phyloP scores from a whole-genome alignment of 305 asterid species.

The Andrographis paniculata region DNA sequence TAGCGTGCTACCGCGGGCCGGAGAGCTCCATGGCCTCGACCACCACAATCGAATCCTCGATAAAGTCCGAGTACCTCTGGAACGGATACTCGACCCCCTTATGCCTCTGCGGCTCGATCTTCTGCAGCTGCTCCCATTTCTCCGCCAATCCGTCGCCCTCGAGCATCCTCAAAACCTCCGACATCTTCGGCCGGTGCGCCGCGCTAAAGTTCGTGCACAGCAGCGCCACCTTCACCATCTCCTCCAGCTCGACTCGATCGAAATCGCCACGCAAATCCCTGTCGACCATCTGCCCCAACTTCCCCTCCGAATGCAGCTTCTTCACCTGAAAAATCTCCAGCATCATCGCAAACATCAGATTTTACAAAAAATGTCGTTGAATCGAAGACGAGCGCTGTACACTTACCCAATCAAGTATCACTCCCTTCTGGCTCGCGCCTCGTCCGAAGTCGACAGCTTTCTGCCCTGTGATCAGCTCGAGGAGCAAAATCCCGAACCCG shows the following conservation, averaged over 20 bases:
- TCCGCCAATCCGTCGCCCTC: conserved; percentile 90
- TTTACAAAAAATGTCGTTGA: not conserved
- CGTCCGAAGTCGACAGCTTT: conserved; percentile 87
- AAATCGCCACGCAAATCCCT: conserved; percentile 47
- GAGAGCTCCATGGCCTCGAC: conserved; percentile 94
- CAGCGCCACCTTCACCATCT: conserved; percentile 81
- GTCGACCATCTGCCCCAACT: conserved; percentile 64
- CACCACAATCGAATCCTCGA: conserved; percentile 73
- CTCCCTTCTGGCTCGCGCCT: conserved; percentile 75
- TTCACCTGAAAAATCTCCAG: conserved; percentile 43
- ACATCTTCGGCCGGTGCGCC: conserved; percentile 74
- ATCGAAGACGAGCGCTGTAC: not conserved
- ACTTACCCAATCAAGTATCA: conserved; percentile 80
- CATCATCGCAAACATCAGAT: not conserved
- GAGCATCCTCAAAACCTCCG: conserved; percentile 80
- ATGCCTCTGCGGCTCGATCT: conserved; percentile 42
- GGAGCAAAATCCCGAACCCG: conserved; percentile 89
- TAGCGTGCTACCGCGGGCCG: conserved; percentile 65
- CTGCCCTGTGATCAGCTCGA: conserved; percentile 87
- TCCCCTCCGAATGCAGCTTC: conserved; percentile 77
- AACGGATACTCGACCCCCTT: conserved; percentile 40
- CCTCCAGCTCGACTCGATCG: conserved; percentile 60
- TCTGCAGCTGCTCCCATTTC: conserved; percentile 88
- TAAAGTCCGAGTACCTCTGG: conserved; percentile 68
- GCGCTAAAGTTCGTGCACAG: conserved; percentile 81